phyloP scores from a whole-genome alignment of 2,329 filamentous ascomycete genomes.

The Arthrobotrys musiformis region DNA sequence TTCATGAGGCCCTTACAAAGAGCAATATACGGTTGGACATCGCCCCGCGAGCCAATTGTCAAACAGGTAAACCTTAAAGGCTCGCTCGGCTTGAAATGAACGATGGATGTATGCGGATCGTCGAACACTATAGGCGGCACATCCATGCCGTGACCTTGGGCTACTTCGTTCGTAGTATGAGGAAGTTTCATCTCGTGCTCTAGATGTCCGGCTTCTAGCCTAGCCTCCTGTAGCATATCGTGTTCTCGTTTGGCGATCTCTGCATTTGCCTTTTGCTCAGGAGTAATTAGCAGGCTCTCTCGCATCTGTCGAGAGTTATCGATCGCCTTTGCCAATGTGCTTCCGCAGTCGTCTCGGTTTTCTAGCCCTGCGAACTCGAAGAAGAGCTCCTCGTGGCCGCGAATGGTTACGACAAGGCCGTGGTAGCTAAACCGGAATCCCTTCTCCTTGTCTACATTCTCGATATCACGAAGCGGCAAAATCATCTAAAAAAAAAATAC shows the following conservation, averaged over 20 bases:
- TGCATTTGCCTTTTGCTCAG: conserved; percentile 76
- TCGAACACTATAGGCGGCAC: conserved; percentile 85
- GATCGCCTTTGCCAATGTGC: conserved; percentile 80
- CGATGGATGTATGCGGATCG: conserved; percentile 84
- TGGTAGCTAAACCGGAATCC: conserved; percentile 92
- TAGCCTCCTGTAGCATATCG: conserved; percentile 79
- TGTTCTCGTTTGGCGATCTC: conserved; percentile 83
- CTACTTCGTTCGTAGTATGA: conserved; percentile 57
- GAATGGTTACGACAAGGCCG: conserved; percentile 89
- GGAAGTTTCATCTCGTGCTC: conserved; percentile 62
- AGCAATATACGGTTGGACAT: conserved; percentile 97
- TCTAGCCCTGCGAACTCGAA: conserved; percentile 87
- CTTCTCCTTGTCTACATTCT: conserved; percentile 93
- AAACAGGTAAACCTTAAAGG: conserved; percentile 87
- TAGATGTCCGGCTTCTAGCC: conserved; percentile 65
- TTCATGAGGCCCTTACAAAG: conserved; percentile 88
- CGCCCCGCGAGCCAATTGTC: conserved; percentile 93
- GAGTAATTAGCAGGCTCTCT: conserved; percentile 74
- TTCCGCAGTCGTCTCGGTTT: conserved; percentile 85
- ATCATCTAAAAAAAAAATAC: conserved; percentile 69
- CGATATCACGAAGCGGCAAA: conserved; percentile 86
- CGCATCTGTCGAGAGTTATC: conserved; percentile 77
- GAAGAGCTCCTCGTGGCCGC: conserved; percentile 93
- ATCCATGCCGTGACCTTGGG: conserved; percentile 62
- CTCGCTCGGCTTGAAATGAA: conserved; percentile 87